Evolutionary conservation across 192 early-diverging fungal species (phyloP).

Genomic region (Mortierella hygrophila): DNA sequence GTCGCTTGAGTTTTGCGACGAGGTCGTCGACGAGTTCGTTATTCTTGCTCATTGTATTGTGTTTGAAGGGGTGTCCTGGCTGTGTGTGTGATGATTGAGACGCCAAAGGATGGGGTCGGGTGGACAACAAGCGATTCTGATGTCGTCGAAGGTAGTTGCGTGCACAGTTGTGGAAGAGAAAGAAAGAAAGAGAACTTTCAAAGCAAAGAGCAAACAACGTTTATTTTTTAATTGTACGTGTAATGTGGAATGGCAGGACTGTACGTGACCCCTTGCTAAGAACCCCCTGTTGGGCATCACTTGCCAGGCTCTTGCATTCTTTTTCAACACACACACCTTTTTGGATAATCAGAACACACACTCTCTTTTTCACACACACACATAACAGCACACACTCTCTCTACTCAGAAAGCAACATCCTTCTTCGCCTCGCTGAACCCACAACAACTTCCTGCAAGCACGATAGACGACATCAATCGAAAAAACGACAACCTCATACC

Average conservation of each 20-base stretch:
- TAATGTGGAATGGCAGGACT: not conserved
- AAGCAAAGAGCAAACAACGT: too few relatives aligned
- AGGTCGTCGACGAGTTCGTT: slow-evolving; percentile 64
- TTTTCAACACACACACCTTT: not conserved
- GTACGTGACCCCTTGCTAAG: not conserved
- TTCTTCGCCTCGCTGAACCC: not conserved
- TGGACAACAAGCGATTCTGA: not conserved
- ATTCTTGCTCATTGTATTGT: slow-evolving; percentile 43
- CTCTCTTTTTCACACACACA: not conserved
- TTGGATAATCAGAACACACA: not conserved
- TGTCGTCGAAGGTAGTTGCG: not conserved
- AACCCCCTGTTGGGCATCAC: not conserved
- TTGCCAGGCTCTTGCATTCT: not conserved
- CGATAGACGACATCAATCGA: too few relatives aligned
- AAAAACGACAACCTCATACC: not conserved
- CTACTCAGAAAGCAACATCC: not conserved
- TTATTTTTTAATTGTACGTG: not conserved
- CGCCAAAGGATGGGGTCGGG: not conserved
- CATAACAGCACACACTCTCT: not conserved
- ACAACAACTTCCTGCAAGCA: too few relatives aligned
- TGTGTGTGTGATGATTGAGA: not conserved
- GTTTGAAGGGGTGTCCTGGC: not conserved
- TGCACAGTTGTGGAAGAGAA: too few relatives aligned
- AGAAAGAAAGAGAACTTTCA: too few relatives aligned
- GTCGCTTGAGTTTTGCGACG: slow-evolving; percentile 66